Conservation (phyloP, 2,329 filamentous ascomycete species). For the Fusarium goolgardi region DNA sequence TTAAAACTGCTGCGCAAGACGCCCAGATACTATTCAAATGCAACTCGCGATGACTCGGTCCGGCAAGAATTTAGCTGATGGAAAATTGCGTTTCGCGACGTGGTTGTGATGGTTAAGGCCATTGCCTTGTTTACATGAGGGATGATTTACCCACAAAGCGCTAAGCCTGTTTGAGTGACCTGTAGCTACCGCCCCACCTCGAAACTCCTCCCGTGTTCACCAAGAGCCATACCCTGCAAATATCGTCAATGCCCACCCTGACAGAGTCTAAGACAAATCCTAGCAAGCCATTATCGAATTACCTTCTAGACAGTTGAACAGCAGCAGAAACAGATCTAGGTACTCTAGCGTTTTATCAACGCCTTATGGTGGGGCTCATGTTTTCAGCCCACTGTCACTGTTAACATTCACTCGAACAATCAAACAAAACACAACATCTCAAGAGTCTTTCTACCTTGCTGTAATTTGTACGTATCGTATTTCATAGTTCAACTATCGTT, state of each 20-base stretch:
- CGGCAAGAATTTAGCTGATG: constrained; percentile 29
- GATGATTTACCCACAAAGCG: constrained; percentile 37
- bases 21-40: neutral
- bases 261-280: constrained; percentile 3
- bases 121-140: constrained; percentile 49
- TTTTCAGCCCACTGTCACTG: neutral
- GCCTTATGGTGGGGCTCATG: neutral
- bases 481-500: constrained; percentile 41
- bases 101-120: constrained; percentile 44
- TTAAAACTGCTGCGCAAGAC: neutral
- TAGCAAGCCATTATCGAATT: neutral
- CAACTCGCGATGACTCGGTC: constrained; percentile 34
- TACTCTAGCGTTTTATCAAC: neutral
- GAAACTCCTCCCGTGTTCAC: constrained; percentile 12
- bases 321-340: neutral
- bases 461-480: constrained; percentile 32
- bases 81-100: constrained; percentile 44
- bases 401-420: neutral
- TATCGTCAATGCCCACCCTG: constrained; percentile 27
- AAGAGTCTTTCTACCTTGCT: neutral
- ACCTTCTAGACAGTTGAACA: neutral
- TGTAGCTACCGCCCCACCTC: constrained; percentile 35
- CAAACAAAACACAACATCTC: neutral
- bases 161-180: constrained; percentile 37
- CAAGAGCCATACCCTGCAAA: constrained; percentile 8